Evolutionary conservation across 352 stramenopile species (phyloP), one percentile per base, ranked within the genome.

Genomic region (Phytophthora fragariaefolia): DNA sequence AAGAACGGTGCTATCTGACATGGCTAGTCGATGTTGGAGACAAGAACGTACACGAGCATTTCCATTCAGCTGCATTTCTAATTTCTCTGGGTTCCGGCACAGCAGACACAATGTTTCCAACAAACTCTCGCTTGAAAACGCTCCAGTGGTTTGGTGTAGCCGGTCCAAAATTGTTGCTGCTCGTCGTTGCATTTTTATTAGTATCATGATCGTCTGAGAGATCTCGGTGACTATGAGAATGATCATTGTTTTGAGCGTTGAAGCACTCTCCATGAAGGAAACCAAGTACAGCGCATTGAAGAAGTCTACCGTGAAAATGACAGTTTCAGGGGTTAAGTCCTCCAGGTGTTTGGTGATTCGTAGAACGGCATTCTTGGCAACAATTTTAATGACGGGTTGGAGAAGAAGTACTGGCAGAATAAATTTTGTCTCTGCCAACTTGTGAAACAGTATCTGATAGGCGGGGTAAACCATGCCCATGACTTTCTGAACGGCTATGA

Each of bases 301-400:
- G 30, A 74, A 69, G 18, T 66, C 59, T 30, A 69, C 53, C 2
- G 59, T 69, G 20, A 74, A 64, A 28, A 74, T 69, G 7, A 69
- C 66, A 18, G 55, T 26, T 38, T 69, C 59, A 0, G 66, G 66
- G 7, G 49, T 69, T 30, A 69, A 40, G 24, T 74, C 66, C 34
- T 69, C 59, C 47, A 74, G 7, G 2, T 65, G 26, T 12, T 61
- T 61, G 1, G 60, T 69, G 12, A 50, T 42, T 1, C 23, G 45
- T 1, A 67, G 22, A 4, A 74, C 40, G 15, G 65, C 23, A 12
- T 74, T 60, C 51, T 69, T 68, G 15, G 45, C 48, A 13, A 49
- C 17, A 1, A 69, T 20, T 18, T 74, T 74, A 12, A 74, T 46
- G 9, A 61, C 36, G 3, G 66, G 66, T 26, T 58, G 59, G 0